These are phyloP conservation scores for Hordeum vulgare DNA, from an alignment of 176 grass and related monocot species.

Conservation along the genomic window MorexV3_pseudomolecules_assembly NC_058519.1:631781509-631782008, in stretches of 20 bases:
- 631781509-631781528: no score
- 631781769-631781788: background rate
- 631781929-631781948: background rate
- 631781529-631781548: no score
- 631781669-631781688: background rate
- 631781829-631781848: background rate
- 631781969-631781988: background rate
- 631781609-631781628: slow-evolving; percentile 71
- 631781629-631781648: slow-evolving; percentile 41
- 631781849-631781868: no score
- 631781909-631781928: background rate
- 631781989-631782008: background rate
- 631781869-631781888: no score
- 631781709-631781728: no score
- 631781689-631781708: background rate
- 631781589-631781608: slow-evolving; percentile 46
- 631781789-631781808: background rate
- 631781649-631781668: slow-evolving; percentile 63
- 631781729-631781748: background rate
- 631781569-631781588: slow-evolving; percentile 24
- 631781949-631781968: background rate
- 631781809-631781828: background rate
- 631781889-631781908: background rate
- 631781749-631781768: background rate
- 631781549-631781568: no score